phyloP scores from a whole-genome alignment of 331 rosid genomes.

The Pyracantha coccinea region DNA sequence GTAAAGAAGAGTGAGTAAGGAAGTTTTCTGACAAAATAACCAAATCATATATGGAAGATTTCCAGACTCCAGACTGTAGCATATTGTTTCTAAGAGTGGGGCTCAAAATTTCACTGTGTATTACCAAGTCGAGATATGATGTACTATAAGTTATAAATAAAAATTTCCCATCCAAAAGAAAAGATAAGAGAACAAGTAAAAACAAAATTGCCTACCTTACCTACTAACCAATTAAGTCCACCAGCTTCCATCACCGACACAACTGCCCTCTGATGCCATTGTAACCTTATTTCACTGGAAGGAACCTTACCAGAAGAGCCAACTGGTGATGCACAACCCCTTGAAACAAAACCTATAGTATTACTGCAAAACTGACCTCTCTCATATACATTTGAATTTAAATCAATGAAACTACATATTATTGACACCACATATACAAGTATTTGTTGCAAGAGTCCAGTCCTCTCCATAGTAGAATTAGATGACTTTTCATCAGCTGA shows the following conservation, averaged over 20 bases:
- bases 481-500: conserved; percentile 64
- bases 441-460: conserved; percentile 64
- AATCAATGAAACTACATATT: conserved; percentile 61
- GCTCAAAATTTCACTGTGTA: background rate
- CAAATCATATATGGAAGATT: background rate
- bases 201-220: conserved; percentile 88
- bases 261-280: conserved; percentile 91
- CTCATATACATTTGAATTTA: conserved; percentile 49
- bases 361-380: conserved; percentile 45
- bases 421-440: conserved; percentile 67
- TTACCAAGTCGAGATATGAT: background rate
- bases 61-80: background rate
- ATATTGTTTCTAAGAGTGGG: background rate
- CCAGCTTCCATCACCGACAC: conserved; percentile 98
- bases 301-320: conserved; percentile 52
- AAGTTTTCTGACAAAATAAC: background rate
- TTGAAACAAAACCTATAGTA: conserved; percentile 27
- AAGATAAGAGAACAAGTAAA: conserved; percentile 11
- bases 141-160: background rate
- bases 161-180: background rate
- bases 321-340: conserved; percentile 28
- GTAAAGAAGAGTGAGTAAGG: background rate
- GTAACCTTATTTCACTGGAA: conserved; percentile 51
- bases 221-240: conserved; percentile 99
- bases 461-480: conserved; percentile 45